Evolutionary conservation across 164 flowering plant genomes (phyloP).

Genomic region (Paratinospora sagittata): DNA sequence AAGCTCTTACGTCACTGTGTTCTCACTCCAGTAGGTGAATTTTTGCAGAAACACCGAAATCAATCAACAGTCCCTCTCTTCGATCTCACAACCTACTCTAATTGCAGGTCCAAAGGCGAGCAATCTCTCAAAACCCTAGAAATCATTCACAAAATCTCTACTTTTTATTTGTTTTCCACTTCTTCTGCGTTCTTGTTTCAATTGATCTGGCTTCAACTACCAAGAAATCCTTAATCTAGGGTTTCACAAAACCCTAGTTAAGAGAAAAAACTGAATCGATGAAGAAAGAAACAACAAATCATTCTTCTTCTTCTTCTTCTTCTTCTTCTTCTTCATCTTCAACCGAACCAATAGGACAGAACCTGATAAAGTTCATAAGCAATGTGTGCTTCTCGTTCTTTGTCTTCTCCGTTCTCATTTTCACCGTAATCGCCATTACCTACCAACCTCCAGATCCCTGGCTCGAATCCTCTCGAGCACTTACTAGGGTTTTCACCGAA

Average conservation of each 20-base stretch:
- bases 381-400: constrained; percentile 84
- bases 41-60: no score
- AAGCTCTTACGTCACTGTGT: no score
- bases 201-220: no score
- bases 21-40: no score
- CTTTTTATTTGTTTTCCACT: no score
- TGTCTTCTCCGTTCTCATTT: constrained; percentile 68
- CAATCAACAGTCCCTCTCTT: no score
- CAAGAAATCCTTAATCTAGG: not conserved
- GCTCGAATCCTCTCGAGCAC: constrained; percentile 77
- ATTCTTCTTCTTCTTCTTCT: no score
- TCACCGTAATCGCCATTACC: constrained; percentile 83
- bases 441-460: constrained; percentile 99
- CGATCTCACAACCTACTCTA: no score
- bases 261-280: not conserved
- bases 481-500: constrained; percentile 59
- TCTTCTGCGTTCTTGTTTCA: no score
- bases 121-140: no score
- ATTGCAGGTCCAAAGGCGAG: no score
- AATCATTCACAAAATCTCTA: no score
- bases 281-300: not conserved
- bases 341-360: constrained; percentile 73
- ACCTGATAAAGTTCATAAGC: constrained; percentile 66
- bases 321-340: constrained; percentile 8
- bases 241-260: not conserved